Evolutionary conservation across 129 eudicot genomes (phyloP).

Genomic region (Artemisia annua): DNA sequence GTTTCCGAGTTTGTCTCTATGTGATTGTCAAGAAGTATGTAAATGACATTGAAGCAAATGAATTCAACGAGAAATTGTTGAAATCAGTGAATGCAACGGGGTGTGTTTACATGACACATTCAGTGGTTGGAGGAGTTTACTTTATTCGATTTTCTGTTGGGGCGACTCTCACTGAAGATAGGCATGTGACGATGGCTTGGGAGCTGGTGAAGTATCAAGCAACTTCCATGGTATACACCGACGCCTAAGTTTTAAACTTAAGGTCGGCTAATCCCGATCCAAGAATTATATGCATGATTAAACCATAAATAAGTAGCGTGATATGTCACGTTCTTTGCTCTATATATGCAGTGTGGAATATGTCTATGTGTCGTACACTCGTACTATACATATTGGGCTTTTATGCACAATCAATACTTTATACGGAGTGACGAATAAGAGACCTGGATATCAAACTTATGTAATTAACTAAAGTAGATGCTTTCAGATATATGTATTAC

Average conservation of each 20-base stretch:
- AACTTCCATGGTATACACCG: constrained; percentile 11
- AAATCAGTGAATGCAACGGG: constrained; percentile 38
- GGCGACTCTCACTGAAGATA: constrained; percentile 37
- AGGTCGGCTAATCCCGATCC: too few relatives aligned
- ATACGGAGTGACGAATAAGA: too few relatives aligned
- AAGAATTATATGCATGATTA: too few relatives aligned
- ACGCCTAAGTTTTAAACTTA: not conserved
- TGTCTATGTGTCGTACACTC: too few relatives aligned
- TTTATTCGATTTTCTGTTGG: constrained; percentile 34
- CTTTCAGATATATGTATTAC: too few relatives aligned
- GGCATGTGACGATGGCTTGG: constrained; percentile 37
- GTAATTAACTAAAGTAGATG: too few relatives aligned
- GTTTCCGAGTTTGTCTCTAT: constrained; percentile 27
- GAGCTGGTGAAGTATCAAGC: constrained; percentile 43
- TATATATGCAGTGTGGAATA: too few relatives aligned
- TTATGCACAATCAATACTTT: too few relatives aligned
- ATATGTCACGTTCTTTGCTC: too few relatives aligned
- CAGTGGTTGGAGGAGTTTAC: constrained; percentile 34
- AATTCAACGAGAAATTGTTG: constrained; percentile 27
- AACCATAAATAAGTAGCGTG: too few relatives aligned
- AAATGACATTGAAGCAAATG: constrained; percentile 20
- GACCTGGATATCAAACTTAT: too few relatives aligned
- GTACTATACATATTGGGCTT: too few relatives aligned
- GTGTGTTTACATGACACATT: constrained; percentile 32
- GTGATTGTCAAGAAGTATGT: not conserved